These are phyloP conservation scores for Zymoseptoria ardabiliae DNA, from an alignment of 2,329 filamentous ascomycete species.

Conservation along the genomic window DNA sequence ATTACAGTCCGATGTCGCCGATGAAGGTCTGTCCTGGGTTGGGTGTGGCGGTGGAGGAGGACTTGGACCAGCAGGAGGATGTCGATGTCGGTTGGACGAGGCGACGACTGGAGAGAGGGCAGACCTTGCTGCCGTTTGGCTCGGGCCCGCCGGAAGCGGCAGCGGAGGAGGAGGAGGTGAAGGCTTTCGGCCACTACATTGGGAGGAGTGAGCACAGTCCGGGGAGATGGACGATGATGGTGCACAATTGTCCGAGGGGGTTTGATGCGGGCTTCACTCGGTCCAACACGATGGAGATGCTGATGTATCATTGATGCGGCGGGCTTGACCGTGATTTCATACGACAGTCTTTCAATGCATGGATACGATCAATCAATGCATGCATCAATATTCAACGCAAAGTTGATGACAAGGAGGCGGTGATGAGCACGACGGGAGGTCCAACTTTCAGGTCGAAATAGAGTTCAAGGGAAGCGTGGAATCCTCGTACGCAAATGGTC, in stretches of 20 bases:
- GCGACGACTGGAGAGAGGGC: not conserved
- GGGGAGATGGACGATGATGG: not conserved
- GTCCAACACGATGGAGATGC: too few species aligned
- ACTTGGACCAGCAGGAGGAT: not conserved
- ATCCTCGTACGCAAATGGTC: not conserved
- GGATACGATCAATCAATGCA: not conserved
- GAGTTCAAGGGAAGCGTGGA: not conserved
- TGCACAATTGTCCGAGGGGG: not conserved
- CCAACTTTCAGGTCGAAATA: not conserved
- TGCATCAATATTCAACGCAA: not conserved
- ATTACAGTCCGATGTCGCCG: not conserved
- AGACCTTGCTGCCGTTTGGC: not conserved
- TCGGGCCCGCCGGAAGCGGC: not conserved
- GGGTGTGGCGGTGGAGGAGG: not conserved
- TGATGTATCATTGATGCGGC: not conserved
- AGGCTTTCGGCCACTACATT: not conserved
- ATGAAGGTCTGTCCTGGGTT: not conserved
- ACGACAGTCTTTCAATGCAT: not conserved
- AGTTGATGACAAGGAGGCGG: not conserved
- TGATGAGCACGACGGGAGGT: not conserved
- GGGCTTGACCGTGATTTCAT: not conserved
- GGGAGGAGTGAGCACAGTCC: not conserved
- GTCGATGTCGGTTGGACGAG: not conserved
- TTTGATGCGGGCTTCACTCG: not conserved
- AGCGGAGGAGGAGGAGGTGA: too few species aligned